phyloP scores from a whole-genome alignment of 176 grass and related monocot genomes.

The Triticum turgidum region DNA sequence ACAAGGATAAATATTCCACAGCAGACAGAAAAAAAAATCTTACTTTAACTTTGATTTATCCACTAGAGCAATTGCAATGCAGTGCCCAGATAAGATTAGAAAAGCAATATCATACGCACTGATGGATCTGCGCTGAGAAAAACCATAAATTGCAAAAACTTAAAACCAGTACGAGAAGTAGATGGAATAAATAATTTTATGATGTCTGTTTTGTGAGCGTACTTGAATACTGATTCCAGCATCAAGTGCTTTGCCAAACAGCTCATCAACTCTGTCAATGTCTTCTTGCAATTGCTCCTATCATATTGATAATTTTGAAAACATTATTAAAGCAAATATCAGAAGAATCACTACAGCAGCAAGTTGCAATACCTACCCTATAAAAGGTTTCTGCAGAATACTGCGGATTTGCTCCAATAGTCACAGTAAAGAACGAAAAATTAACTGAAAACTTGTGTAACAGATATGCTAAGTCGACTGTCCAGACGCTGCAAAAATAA shows the following conservation, averaged over 20 bases:
- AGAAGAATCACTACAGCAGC: conserved; percentile 3
- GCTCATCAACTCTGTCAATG: conserved; percentile 62
- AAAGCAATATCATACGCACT: conserved; percentile 77
- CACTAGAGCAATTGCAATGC: conserved; percentile 88
- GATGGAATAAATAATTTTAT: conserved; percentile 5
- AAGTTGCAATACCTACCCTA: conserved; percentile 42
- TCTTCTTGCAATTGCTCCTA: conserved; percentile 98
- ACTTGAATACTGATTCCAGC: conserved; percentile 95
- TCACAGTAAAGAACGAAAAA: conserved; percentile 94
- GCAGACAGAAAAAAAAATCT: not conserved
- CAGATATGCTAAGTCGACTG: conserved; percentile 83
- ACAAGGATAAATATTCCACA: not conserved
- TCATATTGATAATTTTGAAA: conserved; percentile 18
- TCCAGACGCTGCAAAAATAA: conserved; percentile 72
- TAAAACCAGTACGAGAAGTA: conserved; percentile 21
- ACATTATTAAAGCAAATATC: not conserved
- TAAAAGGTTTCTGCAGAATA: conserved; percentile 89
- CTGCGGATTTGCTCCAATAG: conserved; percentile 80
- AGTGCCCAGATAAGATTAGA: conserved; percentile 75
- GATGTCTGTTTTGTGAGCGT: conserved; percentile 24
- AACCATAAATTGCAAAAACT: conserved; percentile 46
- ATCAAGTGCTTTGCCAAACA: conserved; percentile 83
- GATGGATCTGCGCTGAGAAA: conserved; percentile 91
- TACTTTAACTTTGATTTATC: conserved; percentile 96
- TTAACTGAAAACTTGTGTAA: conserved; percentile 81